Percentiles rank a stretch among this genome's conserved stretches.
Evolutionary conservation across 352 stramenopile species (phyloP).

Genomic region (Pythium pyrilobum): DNA sequence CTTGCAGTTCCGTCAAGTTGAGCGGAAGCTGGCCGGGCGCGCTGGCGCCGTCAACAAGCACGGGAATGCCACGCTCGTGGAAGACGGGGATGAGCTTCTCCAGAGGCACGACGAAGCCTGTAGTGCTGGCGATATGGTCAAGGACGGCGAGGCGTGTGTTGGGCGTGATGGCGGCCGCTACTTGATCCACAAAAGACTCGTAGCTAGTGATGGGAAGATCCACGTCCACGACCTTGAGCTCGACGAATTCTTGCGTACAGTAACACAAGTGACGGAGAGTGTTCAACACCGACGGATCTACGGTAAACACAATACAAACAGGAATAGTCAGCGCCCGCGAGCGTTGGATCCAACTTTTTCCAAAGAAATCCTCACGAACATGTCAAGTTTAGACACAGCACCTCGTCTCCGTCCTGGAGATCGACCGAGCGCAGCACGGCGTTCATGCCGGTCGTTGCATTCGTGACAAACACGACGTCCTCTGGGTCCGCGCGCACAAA

Average conservation of each 20-base stretch:
- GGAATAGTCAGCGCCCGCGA: neutral
- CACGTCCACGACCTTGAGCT: slow-evolving; percentile 82
- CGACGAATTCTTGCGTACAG: slow-evolving; percentile 84
- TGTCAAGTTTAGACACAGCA: slow-evolving; percentile 83
- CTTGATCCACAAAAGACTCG: slow-evolving; percentile 59
- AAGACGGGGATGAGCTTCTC: slow-evolving; percentile 82
- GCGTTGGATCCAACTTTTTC: too few species aligned
- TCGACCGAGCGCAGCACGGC: slow-evolving; percentile 79
- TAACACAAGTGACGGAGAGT: slow-evolving; percentile 82
- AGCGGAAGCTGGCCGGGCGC: slow-evolving; percentile 67
- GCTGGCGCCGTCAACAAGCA: slow-evolving; percentile 77
- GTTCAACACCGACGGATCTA: slow-evolving; percentile 79
- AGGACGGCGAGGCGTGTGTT: slow-evolving; percentile 82
- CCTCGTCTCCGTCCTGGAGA: slow-evolving; percentile 84
- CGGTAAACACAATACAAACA: neutral
- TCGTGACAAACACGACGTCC: slow-evolving; percentile 83
- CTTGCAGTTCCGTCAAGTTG: slow-evolving; percentile 55
- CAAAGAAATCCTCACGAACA: slow-evolving; percentile 35
- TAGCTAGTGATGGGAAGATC: slow-evolving; percentile 67
- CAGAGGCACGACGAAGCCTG: slow-evolving; percentile 70
- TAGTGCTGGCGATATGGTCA: slow-evolving; percentile 78
- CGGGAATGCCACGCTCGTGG: slow-evolving; percentile 67
- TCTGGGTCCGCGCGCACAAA: slow-evolving; percentile 72
- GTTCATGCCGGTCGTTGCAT: slow-evolving; percentile 82
- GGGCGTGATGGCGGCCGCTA: slow-evolving; percentile 67